Conservation (phyloP, 305 asterid genomes). For the Fraxinus xanthoxyloides region DNA sequence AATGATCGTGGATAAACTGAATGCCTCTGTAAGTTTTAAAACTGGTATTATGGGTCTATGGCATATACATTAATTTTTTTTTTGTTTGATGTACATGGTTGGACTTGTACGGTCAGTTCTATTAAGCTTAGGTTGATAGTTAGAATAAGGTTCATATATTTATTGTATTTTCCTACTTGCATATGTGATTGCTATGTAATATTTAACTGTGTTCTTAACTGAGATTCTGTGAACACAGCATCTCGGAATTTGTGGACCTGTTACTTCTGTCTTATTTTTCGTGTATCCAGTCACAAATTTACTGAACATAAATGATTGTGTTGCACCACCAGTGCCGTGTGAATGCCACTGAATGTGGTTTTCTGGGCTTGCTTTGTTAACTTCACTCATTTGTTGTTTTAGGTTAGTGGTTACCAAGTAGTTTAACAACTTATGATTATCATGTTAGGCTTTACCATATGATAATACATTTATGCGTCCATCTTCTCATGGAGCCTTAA, state of each 20-base stretch:
- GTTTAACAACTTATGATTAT: not conserved
- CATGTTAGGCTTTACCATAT: constrained; percentile 15
- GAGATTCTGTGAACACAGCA: not conserved
- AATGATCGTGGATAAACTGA: constrained; percentile 94
- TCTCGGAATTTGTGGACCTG: not conserved
- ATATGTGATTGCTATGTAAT: not conserved
- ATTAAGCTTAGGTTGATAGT: constrained; percentile 10
- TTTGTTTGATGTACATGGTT: not conserved
- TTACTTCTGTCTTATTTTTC: not conserved
- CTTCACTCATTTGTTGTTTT: not conserved
- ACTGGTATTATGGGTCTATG: not conserved
- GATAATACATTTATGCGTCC: constrained; percentile 8
- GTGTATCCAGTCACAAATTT: not conserved
- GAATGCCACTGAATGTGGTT: not conserved
- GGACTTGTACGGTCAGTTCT: constrained; percentile 4
- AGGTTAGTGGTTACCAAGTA: not conserved
- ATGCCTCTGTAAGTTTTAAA: constrained; percentile 57
- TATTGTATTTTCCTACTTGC: not conserved
- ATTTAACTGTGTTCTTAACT: not conserved
- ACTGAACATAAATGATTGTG: constrained; percentile 2
- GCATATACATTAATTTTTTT: not conserved
- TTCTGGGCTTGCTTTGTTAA: not conserved
- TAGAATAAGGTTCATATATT: not conserved
- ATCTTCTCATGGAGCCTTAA: constrained; percentile 2
- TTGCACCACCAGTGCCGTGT: not conserved